Percentiles rank a stretch among this genome's conserved stretches.
phyloP scores from a whole-genome alignment of 345 rosid genomes.

The Theobroma cacao region DNA sequence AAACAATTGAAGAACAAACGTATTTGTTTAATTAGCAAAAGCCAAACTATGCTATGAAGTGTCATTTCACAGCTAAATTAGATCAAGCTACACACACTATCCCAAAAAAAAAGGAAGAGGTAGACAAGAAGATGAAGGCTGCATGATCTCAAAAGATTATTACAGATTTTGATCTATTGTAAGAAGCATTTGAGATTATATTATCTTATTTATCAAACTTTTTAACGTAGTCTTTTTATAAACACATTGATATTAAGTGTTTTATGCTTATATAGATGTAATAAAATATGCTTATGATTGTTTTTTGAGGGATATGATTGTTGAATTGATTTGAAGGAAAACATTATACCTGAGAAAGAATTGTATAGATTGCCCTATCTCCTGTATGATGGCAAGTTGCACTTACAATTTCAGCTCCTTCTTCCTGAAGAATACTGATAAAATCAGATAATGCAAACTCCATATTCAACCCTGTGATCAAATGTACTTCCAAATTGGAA shows the following conservation, averaged over 20 bases:
- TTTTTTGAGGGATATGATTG: not conserved
- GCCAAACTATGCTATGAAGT: not conserved
- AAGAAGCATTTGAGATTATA: not conserved
- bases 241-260: not conserved
- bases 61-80: not conserved
- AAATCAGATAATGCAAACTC: conserved; percentile 4
- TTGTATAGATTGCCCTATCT: conserved; percentile 5
- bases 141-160: not conserved
- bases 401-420: conserved; percentile 6
- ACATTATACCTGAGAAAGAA: not conserved
- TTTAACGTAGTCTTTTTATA: not conserved
- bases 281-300: not conserved
- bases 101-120: not conserved
- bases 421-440: conserved; percentile 4
- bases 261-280: too few relatives aligned
- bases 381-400: conserved; percentile 5
- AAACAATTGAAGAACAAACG: not conserved
- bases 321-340: not conserved
- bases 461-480: conserved; percentile 1
- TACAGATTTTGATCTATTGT: not conserved
- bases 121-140: not conserved
- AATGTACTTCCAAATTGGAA: conserved; percentile 2
- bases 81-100: not conserved
- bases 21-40: not conserved
- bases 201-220: not conserved